A percentile compares a stretch with the other conserved stretches of the same genome.
These are phyloP conservation scores for Spirogloea muscicola DNA, from an alignment of 139 green algal genomes.

Conservation along the genomic window DNA sequence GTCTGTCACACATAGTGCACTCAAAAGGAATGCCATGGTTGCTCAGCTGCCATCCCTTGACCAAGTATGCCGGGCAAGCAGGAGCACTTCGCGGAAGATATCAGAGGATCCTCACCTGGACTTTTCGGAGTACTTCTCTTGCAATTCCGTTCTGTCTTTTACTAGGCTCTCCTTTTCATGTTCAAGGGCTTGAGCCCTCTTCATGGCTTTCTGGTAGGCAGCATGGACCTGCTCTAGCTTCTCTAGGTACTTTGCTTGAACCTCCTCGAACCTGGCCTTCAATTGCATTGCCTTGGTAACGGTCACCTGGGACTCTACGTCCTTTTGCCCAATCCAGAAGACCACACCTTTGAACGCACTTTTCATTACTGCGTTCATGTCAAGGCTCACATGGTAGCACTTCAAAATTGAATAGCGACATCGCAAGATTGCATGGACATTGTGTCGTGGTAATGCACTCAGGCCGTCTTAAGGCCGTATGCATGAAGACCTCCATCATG, in stretches of 20 bases:
- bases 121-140: constrained; percentile 45
- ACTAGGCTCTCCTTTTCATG: constrained; percentile 32
- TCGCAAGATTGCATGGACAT: too few species aligned
- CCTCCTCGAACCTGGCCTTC: constrained; percentile 41
- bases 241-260: constrained; percentile 45
- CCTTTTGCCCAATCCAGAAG: constrained; percentile 48
- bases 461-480: too few species aligned
- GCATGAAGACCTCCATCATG: too few species aligned
- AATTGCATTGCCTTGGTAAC: constrained; percentile 21
- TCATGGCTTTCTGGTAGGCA: constrained; percentile 47
- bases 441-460: too few species aligned
- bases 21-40: not conserved
- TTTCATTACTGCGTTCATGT: constrained; percentile 37
- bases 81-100: not conserved
- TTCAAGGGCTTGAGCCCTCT: constrained; percentile 28
- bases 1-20: constrained; percentile 11
- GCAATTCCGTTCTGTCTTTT: constrained; percentile 44
- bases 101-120: constrained; percentile 30
- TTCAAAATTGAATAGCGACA: too few species aligned
- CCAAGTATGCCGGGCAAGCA: not conserved
- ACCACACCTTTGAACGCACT: constrained; percentile 44
- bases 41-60: not conserved
- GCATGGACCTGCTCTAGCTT: constrained; percentile 45
- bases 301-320: constrained; percentile 33
- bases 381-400: constrained; percentile 12